A percentile compares a stretch with the other conserved stretches of the same genome.
phyloP scores from a whole-genome alignment of 2,329 filamentous ascomycete genomes.

The Epichloe festucae region DNA sequence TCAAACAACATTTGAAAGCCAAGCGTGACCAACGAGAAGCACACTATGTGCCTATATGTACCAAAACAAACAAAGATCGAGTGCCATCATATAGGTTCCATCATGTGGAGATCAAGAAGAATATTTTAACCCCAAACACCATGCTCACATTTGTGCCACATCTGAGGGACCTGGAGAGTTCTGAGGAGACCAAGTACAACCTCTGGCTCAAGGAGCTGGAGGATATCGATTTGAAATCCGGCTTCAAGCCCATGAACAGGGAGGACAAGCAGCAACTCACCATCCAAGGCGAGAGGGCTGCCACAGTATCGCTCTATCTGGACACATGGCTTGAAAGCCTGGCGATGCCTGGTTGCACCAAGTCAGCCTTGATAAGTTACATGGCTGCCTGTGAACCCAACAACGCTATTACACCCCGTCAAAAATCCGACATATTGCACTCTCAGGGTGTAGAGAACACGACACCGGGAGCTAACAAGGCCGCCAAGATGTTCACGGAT shows the following conservation, averaged over 20 bases:
- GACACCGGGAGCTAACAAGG: slow-evolving; percentile 28
- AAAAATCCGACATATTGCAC: slow-evolving; percentile 38
- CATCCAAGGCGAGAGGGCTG: slow-evolving; percentile 37
- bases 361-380: slow-evolving; percentile 37
- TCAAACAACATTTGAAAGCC: slow-evolving; percentile 34
- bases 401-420: slow-evolving; percentile 37
- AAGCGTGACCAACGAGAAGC: slow-evolving; percentile 32
- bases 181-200: slow-evolving; percentile 42
- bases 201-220: slow-evolving; percentile 45
- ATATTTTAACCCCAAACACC: slow-evolving; percentile 46
- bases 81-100: slow-evolving; percentile 48
- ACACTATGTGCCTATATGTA: slow-evolving; percentile 28
- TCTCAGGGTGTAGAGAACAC: slow-evolving; percentile 28
- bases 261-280: slow-evolving; percentile 37
- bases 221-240: slow-evolving; percentile 43
- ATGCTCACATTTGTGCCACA: slow-evolving; percentile 49
- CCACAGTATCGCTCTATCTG: slow-evolving; percentile 38
- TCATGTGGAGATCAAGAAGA: slow-evolving; percentile 46
- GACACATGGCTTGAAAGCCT: slow-evolving; percentile 40
- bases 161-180: slow-evolving; percentile 41
- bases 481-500: slow-evolving; percentile 38
- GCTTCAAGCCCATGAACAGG: slow-evolving; percentile 40
- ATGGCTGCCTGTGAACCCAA: slow-evolving; percentile 37
- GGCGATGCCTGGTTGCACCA: slow-evolving; percentile 37
- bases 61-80: slow-evolving; percentile 36